Base-by-base conservation (phyloP, 176 grass and related monocot genomes). In the Dactylis glomerata region DNA sequence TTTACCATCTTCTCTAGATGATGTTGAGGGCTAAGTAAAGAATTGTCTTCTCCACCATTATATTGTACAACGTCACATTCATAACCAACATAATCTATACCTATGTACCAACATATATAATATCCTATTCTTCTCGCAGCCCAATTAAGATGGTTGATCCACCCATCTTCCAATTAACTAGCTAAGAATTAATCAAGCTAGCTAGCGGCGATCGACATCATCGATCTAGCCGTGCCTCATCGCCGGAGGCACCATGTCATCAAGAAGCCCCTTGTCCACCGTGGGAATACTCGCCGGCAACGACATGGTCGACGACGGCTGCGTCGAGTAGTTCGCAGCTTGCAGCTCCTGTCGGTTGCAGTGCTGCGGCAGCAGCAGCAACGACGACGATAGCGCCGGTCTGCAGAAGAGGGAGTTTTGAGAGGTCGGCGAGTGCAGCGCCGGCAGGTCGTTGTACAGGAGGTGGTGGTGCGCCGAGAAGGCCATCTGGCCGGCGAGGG, bases 161-260 rank as follows among this genome's bases (percentile, higher is more conserved):
- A 72, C 49, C 28, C 42, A 73, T 2, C 42, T 45, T 44, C 37
- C 37, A 72, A 47, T 30, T 15, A 15, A 49, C 32, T 45, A 59
- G 24, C 24, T 41, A 72, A 57, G 27, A 61, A 74, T 19, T 83
- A 47, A 46, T 36, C 9, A 8, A 38, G 20, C 33, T 37, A 24
- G 33, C 47, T 15, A 42, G 27, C 11, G 4, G 20, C 31, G 11
- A 26, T n/a, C 8, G 34, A 33, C 23, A 32, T 2, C 17, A 12
- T 69, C 0, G 14, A 10, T 40, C 54, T 73, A 82, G 23, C 85
- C 57, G 5, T 92, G 82, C 86, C 94, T 90, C 89, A 97, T 88
- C 5, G 81, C 84, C 52, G 85, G 80, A 30, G 94, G 94, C 57
- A 97, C 94, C 91, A 97, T 94, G 90, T 97, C 94, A 67, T 84